These are phyloP conservation scores for Pyrenopolyporus hunteri DNA, from an alignment of 495 filamentous ascomycete genomes.

Conservation along the genomic window DNA sequence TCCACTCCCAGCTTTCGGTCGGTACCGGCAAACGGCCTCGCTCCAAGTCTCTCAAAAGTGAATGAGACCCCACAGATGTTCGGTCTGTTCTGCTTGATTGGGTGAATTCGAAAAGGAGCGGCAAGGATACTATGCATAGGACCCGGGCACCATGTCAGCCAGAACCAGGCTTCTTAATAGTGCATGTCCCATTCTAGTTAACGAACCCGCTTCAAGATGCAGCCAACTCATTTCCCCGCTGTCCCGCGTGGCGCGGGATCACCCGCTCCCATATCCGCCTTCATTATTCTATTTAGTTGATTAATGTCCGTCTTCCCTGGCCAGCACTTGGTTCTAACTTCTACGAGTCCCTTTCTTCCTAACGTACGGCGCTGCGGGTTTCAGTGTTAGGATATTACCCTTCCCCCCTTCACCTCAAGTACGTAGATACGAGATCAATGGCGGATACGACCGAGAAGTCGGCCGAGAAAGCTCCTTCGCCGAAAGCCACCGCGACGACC, in stretches of 20 bases:
- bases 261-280: constrained; percentile 7
- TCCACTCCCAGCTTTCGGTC: not conserved
- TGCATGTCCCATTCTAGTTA: constrained; percentile 6
- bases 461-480: not conserved
- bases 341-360: not conserved
- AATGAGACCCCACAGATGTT: constrained; percentile 3
- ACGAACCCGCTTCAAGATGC: constrained; percentile 4
- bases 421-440: constrained; percentile 12
- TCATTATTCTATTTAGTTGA: not conserved
- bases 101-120: not conserved
- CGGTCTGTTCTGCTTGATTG: constrained; percentile 5
- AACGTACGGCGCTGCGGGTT: not conserved
- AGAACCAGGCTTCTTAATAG: not conserved
- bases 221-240: not conserved
- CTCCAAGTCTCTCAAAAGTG: constrained; percentile 1
- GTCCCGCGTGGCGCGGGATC: constrained; percentile 16
- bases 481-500: not conserved
- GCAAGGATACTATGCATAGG: not conserved
- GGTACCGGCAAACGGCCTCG: constrained; percentile 2
- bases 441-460: constrained; percentile 5
- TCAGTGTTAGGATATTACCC: too few species aligned
- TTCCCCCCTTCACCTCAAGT: too few species aligned
- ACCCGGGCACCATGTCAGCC: constrained; percentile 5
- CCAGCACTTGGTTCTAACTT: constrained; percentile 3
- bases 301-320: constrained; percentile 4